Conservation (phyloP, 768 basidiomycete species). For the Cystofilobasidium capitatum region DNA sequence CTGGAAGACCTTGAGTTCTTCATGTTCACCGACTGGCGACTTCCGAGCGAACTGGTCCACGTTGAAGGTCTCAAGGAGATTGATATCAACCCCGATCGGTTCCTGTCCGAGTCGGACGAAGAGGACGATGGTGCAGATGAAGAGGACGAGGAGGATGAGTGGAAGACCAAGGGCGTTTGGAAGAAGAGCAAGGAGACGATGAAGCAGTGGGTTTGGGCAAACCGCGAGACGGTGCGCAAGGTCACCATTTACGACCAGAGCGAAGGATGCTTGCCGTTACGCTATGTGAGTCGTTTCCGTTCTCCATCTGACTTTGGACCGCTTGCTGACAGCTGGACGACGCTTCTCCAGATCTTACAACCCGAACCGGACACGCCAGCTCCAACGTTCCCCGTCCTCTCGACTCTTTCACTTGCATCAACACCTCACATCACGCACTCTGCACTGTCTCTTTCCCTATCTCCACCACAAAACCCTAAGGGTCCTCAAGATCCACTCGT, state of each 20-base stretch:
- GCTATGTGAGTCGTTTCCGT: background rate
- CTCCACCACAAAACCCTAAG: background rate
- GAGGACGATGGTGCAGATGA: background rate
- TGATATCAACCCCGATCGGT: constrained; percentile 3
- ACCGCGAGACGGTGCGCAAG: constrained; percentile 3
- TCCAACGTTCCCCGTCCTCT: background rate
- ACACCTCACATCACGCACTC: constrained; percentile 8
- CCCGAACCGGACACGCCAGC: background rate
- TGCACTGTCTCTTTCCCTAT: background rate
- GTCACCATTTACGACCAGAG: constrained; percentile 1
- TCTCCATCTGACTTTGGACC: background rate
- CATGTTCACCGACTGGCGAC: constrained; percentile 9
- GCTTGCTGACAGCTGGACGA: background rate
- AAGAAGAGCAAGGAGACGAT: background rate
- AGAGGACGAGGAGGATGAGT: background rate
- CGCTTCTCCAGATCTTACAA: background rate
- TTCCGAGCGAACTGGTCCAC: background rate
- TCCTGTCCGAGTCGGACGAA: background rate
- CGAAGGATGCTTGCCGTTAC: background rate
- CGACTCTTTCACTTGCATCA: background rate
- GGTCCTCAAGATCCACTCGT: background rate
- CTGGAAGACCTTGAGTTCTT: constrained; percentile 4
- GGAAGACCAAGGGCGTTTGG: background rate
- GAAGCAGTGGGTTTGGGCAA: background rate
- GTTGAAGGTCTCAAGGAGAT: background rate